phyloP scores from a whole-genome alignment of 2,329 filamentous ascomycete genomes.

The Dactylellina leptospora region DNA sequence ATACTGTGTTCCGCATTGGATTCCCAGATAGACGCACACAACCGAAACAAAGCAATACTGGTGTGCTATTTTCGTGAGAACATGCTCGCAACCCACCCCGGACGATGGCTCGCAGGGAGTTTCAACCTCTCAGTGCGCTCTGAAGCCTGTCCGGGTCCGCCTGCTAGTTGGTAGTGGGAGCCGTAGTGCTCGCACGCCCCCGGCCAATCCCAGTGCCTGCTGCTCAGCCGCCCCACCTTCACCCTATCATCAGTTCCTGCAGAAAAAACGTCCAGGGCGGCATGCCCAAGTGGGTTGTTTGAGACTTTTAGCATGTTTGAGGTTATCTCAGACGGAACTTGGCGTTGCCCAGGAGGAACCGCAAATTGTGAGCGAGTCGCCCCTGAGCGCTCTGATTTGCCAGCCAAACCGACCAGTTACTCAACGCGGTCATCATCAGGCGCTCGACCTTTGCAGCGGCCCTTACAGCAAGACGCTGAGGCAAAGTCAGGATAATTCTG shows the following conservation, averaged over 20 bases:
- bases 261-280: conserved; percentile 27
- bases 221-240: conserved; percentile 42
- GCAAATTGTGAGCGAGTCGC: conserved; percentile 20
- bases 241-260: conserved; percentile 48
- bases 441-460: conserved; percentile 31
- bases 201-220: conserved; percentile 29
- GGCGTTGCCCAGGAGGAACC: conserved; percentile 12
- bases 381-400: conserved; percentile 49
- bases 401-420: conserved; percentile 1
- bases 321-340: conserved; percentile 52
- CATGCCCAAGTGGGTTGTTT: conserved; percentile 37
- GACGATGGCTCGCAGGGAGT: conserved; percentile 33
- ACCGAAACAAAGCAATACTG: conserved; percentile 43
- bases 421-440: conserved; percentile 36
- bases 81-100: conserved; percentile 20
- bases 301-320: conserved; percentile 48
- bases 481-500: conserved; percentile 13
- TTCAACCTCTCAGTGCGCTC: conserved; percentile 10
- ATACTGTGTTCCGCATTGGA: neutral
- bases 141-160: conserved; percentile 1
- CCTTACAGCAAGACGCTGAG: conserved; percentile 15
- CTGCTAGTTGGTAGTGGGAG: conserved; percentile 9
- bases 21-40: conserved; percentile 31
- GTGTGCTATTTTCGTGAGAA: conserved; percentile 50
- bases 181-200: conserved; percentile 20